Evolutionary conservation across 2,329 filamentous ascomycete genomes (phyloP).

Genomic region (Pseudonectria buxi): DNA sequence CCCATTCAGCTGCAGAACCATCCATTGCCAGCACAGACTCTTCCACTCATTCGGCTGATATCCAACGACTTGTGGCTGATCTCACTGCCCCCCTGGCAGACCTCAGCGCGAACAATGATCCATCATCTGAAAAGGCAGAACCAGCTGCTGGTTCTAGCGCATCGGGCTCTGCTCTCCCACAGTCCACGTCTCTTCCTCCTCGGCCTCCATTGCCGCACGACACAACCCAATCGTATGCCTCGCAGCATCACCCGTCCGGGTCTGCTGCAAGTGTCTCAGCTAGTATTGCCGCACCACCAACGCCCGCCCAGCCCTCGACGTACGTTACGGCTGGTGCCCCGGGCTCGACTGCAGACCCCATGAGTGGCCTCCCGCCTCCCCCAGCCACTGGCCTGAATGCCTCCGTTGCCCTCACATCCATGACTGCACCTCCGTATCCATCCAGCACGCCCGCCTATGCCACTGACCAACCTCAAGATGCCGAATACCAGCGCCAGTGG

Average conservation of each 20-base stretch:
- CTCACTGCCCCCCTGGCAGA: slow-evolving; percentile 32
- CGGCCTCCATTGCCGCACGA: slow-evolving; percentile 37
- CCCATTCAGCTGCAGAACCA: slow-evolving; percentile 17
- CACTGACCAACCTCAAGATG: slow-evolving; percentile 28
- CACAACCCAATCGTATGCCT: slow-evolving; percentile 30
- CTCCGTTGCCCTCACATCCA: slow-evolving; percentile 20
- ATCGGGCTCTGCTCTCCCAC: slow-evolving; percentile 28
- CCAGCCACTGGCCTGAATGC: slow-evolving; percentile 24
- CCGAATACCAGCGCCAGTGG: slow-evolving; percentile 58
- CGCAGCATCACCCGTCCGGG: slow-evolving; percentile 29
- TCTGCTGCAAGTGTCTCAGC: slow-evolving; percentile 25
- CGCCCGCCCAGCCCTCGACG: slow-evolving; percentile 27
- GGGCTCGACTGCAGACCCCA: slow-evolving; percentile 25
- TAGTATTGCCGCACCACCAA: slow-evolving; percentile 23
- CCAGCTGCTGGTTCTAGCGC: slow-evolving; percentile 22
- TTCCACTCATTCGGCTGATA: slow-evolving; percentile 29
- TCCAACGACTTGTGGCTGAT: slow-evolving; percentile 36
- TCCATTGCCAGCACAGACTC: slow-evolving; percentile 23
- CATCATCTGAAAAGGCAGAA: slow-evolving; percentile 20
- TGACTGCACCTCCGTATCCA: slow-evolving; percentile 27
- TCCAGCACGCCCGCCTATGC: slow-evolving; percentile 21
- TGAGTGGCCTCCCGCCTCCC: slow-evolving; percentile 25
- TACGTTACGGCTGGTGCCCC: slow-evolving; percentile 27
- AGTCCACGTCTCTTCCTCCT: slow-evolving; percentile 39
- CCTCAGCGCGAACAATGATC: slow-evolving; percentile 24